Base-by-base conservation (phyloP, 2,329 filamentous ascomycete species). In the Claviceps pazoutovae region DNA sequence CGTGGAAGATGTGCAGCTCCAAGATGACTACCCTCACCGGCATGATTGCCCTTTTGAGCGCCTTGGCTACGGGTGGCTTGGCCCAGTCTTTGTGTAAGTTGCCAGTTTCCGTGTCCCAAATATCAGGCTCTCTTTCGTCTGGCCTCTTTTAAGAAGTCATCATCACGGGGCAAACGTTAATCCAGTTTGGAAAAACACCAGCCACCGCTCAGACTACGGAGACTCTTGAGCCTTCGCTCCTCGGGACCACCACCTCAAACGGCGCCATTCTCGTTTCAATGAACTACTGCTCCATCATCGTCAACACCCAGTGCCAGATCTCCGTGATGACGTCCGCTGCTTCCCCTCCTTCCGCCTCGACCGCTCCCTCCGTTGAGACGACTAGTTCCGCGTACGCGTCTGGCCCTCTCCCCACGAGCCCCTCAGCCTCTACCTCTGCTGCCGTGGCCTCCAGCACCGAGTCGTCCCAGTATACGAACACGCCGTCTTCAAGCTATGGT, bases 281-380 rank as follows among this genome's bases (percentile, higher is more conserved):
- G 56, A 68, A 67, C 57, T 56, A 66, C 51, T 70, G 68, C 61
- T 62, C 61, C 55, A 53, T 69, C 48, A 56, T 66, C 30, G 60
- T 65, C 30, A 61, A 60, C 52, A 69, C 66, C 36, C 56, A 60
- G 50, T 70, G 68, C 58, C 55, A 59, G 36, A 54, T 62, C 46
- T 58, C 60, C 47, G 57, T 62, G 48, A 63, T 64, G 26, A 65
- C 59, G 30, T 58, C 46, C 54, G 58, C 44, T 54, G 50, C 51
- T 52, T 54, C 23, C 57, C 56, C 49, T 47, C 55, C 39, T 41
- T 56, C 58, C 42, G 56, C 59, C 14, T 57, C 60, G 30, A 52
- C 48, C 49, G 57, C 56, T 38, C 52, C 36, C n/a, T 39, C 53
- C 49, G 53, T 51, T 16, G 54, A 55, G n/a, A 51, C 30, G 30